A percentile compares a stretch with the other conserved stretches of the same genome.
Evolutionary conservation across 2,329 filamentous ascomycete species (phyloP).

Genomic region (Curvularia sp.): DNA sequence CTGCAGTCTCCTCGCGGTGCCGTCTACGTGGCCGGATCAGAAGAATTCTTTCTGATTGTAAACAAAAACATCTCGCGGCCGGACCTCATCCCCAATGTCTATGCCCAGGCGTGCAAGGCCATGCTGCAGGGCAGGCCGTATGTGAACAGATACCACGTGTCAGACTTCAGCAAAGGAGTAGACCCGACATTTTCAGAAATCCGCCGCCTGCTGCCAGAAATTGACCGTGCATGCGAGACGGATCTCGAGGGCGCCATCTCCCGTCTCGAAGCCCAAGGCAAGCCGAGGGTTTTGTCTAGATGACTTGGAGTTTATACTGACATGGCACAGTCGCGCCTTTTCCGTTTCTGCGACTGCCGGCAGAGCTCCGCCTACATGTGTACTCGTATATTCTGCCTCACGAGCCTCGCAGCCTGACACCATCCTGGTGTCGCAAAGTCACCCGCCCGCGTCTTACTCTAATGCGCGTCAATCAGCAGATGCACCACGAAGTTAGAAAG

Average conservation of each 20-base stretch:
- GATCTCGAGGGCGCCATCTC: constrained; percentile 21
- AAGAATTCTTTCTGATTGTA: constrained; percentile 28
- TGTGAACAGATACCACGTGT: constrained; percentile 22
- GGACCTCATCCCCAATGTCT: constrained; percentile 29
- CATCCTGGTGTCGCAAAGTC: constrained; percentile 1
- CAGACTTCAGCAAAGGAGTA: constrained; percentile 20
- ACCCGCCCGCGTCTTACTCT: constrained; percentile 22
- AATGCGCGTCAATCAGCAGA: constrained; percentile 24
- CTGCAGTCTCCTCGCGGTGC: constrained; percentile 15
- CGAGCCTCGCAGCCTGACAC: constrained; percentile 15
- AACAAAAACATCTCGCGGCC: constrained; percentile 22
- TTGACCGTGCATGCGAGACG: constrained; percentile 31
- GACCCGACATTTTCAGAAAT: constrained; percentile 35
- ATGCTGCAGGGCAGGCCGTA: constrained; percentile 22
- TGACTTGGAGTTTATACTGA: constrained; percentile 8
- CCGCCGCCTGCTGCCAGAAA: constrained; percentile 20
- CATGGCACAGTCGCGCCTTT: constrained; percentile 26
- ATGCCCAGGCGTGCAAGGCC: constrained; percentile 27
- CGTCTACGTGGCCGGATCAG: constrained; percentile 28
- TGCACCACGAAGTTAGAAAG: constrained; percentile 26
- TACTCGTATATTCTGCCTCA: constrained; percentile 30
- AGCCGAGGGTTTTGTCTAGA: neutral
- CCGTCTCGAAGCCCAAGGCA: constrained; percentile 25
- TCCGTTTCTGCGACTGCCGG: constrained; percentile 31
- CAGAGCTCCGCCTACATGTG: constrained; percentile 33